Percentiles rank a stretch among this genome's conserved stretches.
Conservation (phyloP, 768 basidiomycete genomes). For the Termitomyces sp. region DNA sequence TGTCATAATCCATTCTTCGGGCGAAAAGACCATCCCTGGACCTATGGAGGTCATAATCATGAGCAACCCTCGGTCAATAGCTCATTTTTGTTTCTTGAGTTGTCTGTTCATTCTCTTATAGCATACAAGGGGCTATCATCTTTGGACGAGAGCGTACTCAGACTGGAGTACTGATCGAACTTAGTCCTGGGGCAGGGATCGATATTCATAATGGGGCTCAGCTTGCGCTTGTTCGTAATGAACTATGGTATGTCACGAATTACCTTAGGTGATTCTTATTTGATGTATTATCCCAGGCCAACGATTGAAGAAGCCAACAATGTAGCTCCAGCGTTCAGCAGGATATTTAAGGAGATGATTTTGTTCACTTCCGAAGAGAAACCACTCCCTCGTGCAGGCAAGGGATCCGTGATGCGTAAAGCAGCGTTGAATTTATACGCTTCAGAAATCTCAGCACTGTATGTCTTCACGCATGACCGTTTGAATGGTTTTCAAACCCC, state of each 20-base stretch:
- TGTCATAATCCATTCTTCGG: constrained; percentile 30
- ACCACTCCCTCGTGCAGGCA: constrained; percentile 38
- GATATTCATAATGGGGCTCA: constrained; percentile 15
- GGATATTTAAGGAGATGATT: constrained; percentile 51
- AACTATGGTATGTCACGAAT: constrained; percentile 23
- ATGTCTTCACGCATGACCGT: not conserved
- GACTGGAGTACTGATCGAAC: constrained; percentile 22
- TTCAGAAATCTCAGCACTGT: constrained; percentile 36
- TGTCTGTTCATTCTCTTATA: not conserved
- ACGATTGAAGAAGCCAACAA: constrained; percentile 38
- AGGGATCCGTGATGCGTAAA: constrained; percentile 40
- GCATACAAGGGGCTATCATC: constrained; percentile 23
- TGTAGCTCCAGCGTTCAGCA: constrained; percentile 32
- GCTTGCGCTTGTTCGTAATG: constrained; percentile 22
- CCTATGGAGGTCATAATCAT: constrained; percentile 24
- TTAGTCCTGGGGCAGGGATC: constrained; percentile 10
- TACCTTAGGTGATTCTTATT: not conserved
- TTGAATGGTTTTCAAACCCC: not conserved
- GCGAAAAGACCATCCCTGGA: constrained; percentile 31
- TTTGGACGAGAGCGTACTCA: constrained; percentile 31
- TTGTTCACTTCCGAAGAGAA: constrained; percentile 34
- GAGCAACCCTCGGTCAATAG: constrained; percentile 16
- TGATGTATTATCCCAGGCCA: constrained; percentile 19
- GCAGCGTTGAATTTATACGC: constrained; percentile 33
- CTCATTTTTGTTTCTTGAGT: not conserved